phyloP scores from a whole-genome alignment of 1,139 yeast genomes.

The Nakaseomyces nivariensis region DNA sequence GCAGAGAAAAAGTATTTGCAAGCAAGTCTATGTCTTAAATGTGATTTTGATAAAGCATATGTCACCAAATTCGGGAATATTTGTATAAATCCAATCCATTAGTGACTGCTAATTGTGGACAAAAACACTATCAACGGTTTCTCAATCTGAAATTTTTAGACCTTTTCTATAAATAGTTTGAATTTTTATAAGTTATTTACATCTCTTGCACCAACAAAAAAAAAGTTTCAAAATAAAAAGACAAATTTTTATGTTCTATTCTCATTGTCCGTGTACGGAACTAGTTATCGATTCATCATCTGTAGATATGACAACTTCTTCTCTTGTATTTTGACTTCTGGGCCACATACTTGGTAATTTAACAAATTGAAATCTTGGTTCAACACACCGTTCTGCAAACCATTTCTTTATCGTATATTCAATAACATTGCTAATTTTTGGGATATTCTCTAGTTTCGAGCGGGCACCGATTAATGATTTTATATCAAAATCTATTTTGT shows the following conservation, averaged over 20 bases:
- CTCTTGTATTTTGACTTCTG: conserved; percentile 59
- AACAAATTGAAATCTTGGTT: conserved; percentile 82
- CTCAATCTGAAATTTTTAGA: background rate
- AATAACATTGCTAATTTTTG: conserved; percentile 76
- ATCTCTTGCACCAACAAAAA: background rate
- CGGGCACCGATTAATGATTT: conserved; percentile 86
- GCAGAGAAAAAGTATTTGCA: background rate
- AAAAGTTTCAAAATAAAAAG: background rate
- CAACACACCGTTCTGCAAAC: conserved; percentile 89
- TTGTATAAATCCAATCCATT: background rate
- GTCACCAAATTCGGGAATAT: conserved; percentile 1
- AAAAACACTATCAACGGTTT: background rate
- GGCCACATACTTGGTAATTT: conserved; percentile 89
- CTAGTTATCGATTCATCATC: conserved; percentile 1
- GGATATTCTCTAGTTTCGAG: conserved; percentile 86
- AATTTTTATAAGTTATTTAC: background rate
- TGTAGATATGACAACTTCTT: conserved; percentile 22
- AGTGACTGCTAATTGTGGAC: background rate
- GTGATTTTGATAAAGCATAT: conserved; percentile 1
- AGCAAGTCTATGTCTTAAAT: background rate
- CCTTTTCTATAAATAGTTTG: background rate
- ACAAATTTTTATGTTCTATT: background rate
- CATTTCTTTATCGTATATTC: conserved; percentile 77
- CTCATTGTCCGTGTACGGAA: background rate
- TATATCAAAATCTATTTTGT: conserved; percentile 74